A percentile compares a stretch with the other conserved stretches of the same genome.
Evolutionary conservation across 2,329 filamentous ascomycete genomes (phyloP).

Genomic region (Myriosclerotinia curreyana): DNA sequence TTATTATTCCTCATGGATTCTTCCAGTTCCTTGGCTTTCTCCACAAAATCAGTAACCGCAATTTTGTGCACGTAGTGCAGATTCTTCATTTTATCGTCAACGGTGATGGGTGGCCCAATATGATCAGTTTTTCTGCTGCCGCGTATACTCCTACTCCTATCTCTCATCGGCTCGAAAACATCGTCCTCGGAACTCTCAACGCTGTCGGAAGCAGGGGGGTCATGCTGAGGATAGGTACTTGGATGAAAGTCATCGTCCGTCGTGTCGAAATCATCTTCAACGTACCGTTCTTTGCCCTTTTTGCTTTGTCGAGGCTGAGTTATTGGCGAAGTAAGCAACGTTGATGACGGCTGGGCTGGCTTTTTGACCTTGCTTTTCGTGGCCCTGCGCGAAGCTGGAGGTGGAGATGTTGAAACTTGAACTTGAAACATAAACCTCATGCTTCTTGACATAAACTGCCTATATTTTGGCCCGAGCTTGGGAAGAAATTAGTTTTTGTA

Average conservation of each 20-base stretch:
- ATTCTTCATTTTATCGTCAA: constrained; percentile 51
- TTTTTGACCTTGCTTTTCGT: constrained; percentile 26
- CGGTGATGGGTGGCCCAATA: constrained; percentile 57
- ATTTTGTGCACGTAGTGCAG: constrained; percentile 60
- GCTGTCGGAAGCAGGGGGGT: constrained; percentile 48
- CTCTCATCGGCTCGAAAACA: constrained; percentile 36
- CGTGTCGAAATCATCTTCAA: constrained; percentile 14
- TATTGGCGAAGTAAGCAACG: constrained; percentile 53
- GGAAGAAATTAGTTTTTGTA: constrained; percentile 34
- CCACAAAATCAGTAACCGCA: constrained; percentile 63
- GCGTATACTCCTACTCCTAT: constrained; percentile 38
- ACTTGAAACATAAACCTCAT: constrained; percentile 36
- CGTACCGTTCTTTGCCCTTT: constrained; percentile 38
- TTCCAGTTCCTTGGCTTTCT: constrained; percentile 57
- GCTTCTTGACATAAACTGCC: constrained; percentile 33
- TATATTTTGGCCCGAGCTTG: constrained; percentile 37
- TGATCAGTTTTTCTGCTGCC: constrained; percentile 28
- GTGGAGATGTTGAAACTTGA: constrained; percentile 32
- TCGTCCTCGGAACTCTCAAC: constrained; percentile 39
- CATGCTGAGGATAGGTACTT: constrained; percentile 42
- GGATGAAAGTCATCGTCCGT: constrained; percentile 14
- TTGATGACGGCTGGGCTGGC: constrained; percentile 49
- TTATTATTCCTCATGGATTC: constrained; percentile 60
- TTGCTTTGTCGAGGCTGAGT: constrained; percentile 22
- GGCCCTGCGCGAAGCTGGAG: constrained; percentile 39